Evolutionary conservation across 306 rosid genomes (phyloP).

Genomic region (Glycyrrhiza uralensis): DNA sequence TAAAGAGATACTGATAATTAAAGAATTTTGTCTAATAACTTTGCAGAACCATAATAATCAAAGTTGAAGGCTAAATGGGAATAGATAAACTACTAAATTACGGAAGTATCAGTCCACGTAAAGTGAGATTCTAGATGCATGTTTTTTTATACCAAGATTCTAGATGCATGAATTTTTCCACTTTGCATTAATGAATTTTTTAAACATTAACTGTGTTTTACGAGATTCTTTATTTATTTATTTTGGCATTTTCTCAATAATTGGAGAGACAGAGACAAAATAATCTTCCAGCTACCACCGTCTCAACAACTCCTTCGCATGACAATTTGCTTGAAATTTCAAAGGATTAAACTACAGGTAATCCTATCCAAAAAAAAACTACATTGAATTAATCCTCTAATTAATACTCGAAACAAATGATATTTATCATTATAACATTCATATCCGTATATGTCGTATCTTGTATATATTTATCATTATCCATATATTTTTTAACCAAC

Average conservation of each 20-base stretch:
- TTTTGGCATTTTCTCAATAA: conserved; percentile 36
- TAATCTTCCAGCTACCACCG: conserved; percentile 18
- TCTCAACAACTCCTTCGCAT: conserved; percentile 18
- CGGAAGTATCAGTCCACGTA: not conserved
- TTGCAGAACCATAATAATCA: no score
- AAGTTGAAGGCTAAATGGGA: no score
- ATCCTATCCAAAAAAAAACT: not conserved
- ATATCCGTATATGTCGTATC: no score
- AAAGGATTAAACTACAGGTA: not conserved
- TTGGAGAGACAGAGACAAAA: not conserved
- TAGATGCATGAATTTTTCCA: not conserved
- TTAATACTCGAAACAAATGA: no score
- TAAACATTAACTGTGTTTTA: not conserved
- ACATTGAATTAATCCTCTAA: not conserved
- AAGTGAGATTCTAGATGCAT: not conserved
- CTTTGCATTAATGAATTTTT: not conserved
- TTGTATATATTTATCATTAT: no score
- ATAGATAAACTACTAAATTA: not conserved
- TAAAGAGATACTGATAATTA: no score
- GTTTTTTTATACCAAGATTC: not conserved
- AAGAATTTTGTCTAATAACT: no score
- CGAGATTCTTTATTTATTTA: not conserved
- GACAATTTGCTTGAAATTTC: not conserved
- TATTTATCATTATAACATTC: no score
- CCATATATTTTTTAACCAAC: no score